Evolutionary conservation across 2,329 filamentous ascomycete species (phyloP).

Genomic region (Penicillium concentricum): DNA sequence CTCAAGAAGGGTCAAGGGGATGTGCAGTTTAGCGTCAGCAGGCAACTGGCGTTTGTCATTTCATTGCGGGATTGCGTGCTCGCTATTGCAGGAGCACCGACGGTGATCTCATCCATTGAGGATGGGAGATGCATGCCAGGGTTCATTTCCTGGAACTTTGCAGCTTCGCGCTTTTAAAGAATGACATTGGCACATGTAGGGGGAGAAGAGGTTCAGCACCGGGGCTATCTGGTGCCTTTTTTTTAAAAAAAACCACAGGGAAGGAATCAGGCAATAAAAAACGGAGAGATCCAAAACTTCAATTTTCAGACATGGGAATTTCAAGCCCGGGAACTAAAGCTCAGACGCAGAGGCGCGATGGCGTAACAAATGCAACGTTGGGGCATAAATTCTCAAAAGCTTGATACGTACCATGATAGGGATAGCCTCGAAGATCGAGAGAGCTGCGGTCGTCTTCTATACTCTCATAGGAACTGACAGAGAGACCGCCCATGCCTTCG

Average conservation of each 20-base stretch:
- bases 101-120: conserved; percentile 20
- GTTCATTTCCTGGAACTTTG: background rate
- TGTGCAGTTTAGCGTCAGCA: conserved; percentile 15
- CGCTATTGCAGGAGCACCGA: conserved; percentile 16
- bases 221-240: background rate
- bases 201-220: background rate
- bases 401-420: conserved; percentile 41
- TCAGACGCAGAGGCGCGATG: conserved; percentile 24
- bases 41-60: conserved; percentile 32
- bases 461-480: conserved; percentile 44
- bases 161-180: background rate
- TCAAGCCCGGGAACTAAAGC: background rate
- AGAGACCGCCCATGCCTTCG: conserved; percentile 41
- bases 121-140: background rate
- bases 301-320: conserved; percentile 6
- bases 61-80: conserved; percentile 39
- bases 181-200: background rate
- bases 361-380: conserved; percentile 36
- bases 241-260: background rate
- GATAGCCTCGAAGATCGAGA: conserved; percentile 40
- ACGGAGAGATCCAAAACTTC: background rate
- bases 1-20: conserved; percentile 12
- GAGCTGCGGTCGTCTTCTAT: conserved; percentile 41
- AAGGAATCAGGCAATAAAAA: background rate
- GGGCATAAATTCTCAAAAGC: conserved; percentile 15